Base-by-base conservation (phyloP, 768 basidiomycete genomes). In the Suillus subaureus region DNA sequence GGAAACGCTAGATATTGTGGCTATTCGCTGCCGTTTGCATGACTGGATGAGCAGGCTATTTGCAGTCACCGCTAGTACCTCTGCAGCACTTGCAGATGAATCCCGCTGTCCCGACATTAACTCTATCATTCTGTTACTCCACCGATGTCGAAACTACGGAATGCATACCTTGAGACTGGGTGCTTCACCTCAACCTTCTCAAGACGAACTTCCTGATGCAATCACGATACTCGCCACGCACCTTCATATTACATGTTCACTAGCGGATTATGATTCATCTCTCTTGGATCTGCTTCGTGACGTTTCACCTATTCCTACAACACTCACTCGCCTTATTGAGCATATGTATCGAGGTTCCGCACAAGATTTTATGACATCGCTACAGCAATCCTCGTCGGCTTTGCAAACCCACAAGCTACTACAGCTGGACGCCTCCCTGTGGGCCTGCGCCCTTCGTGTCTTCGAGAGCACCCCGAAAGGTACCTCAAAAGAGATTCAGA, bases 391-490 rank as follows among this genome's bases (percentile, higher is more conserved):
- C 40, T 78, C 77, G 1, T 66, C 63, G 3, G 63, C 70, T 13
- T 71, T 88, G 18, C 72, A 74, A 23, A 71, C 70, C 0, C 75
- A 78, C 49, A 72, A 72, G 23, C 70, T 86, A 18, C 75, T 78
- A 8, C 74, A 68, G 8, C 77, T 85, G 21, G 84, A 86, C 61
- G 84, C 85, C 11, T 84, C 84, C 11, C 69, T 87, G 28, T 87
- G 84, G 82, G 79, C 80, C 18, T 84, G 83, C 63, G 81, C 81
- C 6, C 81, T 87, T 28, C 77, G 74, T 45, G 77, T 82, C 64
- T 75, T 86, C 62, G 86, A 87, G 65, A 70, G 74, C 37, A 58
- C 70, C 42, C 71, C 73, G 62, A 72, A 72, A 60, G 71, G 63
- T 47, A 62, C 61, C 54, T 68, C 69, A 52, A 51, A 68, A 15